Evolutionary conservation across 2,329 filamentous ascomycete genomes (phyloP).

Genomic region (Periglandula ipomoeae): DNA sequence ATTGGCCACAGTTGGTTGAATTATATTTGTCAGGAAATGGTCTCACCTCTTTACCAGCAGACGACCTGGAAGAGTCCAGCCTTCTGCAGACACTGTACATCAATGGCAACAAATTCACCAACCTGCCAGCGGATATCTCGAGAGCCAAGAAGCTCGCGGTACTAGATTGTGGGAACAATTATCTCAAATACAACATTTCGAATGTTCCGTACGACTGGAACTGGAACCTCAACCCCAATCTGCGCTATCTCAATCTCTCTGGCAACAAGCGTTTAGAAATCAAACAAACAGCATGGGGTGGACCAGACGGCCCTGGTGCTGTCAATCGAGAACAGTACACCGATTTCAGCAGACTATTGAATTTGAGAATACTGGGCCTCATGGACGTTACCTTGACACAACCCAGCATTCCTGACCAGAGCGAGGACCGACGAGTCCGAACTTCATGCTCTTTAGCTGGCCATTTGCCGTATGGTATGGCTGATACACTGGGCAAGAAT

Average conservation of each 20-base stretch:
- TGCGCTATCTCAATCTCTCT: constrained; percentile 91
- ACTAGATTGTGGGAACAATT: constrained; percentile 90
- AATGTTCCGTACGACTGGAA: constrained; percentile 99
- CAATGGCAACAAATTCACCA: constrained; percentile 97
- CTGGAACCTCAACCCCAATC: constrained; percentile 95
- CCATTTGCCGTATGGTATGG: constrained; percentile 91
- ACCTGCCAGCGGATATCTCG: constrained; percentile 87
- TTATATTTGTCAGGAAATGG: constrained; percentile 94
- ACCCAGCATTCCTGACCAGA: constrained; percentile 88
- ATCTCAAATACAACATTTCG: constrained; percentile 94
- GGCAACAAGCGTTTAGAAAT: constrained; percentile 96
- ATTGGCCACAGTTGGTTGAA: constrained; percentile 84
- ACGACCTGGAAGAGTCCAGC: constrained; percentile 86
- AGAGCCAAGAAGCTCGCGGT: constrained; percentile 88
- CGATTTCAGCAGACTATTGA: constrained; percentile 77
- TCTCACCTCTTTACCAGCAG: constrained; percentile 79
- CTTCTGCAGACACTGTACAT: constrained; percentile 85
- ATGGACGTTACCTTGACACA: constrained; percentile 98
- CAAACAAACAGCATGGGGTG: constrained; percentile 43
- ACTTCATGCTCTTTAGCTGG: constrained; percentile 95
- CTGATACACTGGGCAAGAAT: constrained; percentile 83
- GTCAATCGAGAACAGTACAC: constrained; percentile 61
- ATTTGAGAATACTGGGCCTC: constrained; percentile 79
- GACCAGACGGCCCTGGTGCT: constrained; percentile 39
- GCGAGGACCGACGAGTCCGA: constrained; percentile 85